These are phyloP conservation scores for Phytophthora cryptogea DNA, from an alignment of 352 stramenopile genomes.

Conservation along the genomic window DNA sequence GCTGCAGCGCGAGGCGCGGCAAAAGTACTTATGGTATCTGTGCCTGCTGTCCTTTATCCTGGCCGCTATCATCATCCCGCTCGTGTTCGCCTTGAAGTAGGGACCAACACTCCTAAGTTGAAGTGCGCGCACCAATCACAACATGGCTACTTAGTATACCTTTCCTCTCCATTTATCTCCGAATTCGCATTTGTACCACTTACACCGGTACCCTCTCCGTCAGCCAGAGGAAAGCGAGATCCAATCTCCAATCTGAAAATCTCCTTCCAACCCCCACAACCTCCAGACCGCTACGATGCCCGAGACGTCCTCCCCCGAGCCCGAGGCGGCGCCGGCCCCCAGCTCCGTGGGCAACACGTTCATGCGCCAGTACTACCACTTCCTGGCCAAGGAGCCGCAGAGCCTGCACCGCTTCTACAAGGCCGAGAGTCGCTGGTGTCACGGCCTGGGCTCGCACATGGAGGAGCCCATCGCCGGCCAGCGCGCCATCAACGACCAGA, in stretches of 20 bases:
- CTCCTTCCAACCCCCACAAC: constrained; percentile 16
- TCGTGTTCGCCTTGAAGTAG: constrained; percentile 48
- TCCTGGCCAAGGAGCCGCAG: constrained; percentile 83
- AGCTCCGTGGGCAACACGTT: constrained; percentile 84
- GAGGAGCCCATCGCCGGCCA: constrained; percentile 80
- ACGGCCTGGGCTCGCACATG: constrained; percentile 81
- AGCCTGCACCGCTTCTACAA: constrained; percentile 91
- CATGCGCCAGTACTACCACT: constrained; percentile 91
- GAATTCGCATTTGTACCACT: neutral
- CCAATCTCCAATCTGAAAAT: constrained; percentile 31
- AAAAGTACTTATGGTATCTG: constrained; percentile 64
- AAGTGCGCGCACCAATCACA: constrained; percentile 4
- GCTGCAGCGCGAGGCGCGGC: constrained; percentile 60
- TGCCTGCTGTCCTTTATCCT: constrained; percentile 42
- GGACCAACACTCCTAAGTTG: constrained; percentile 1
- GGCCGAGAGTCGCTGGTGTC: constrained; percentile 81
- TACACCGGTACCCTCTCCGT: neutral
- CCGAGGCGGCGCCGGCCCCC: constrained; percentile 51
- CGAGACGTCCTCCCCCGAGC: constrained; percentile 44
- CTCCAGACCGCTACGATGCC: constrained; percentile 35
- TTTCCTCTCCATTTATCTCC: neutral
- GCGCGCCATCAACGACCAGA: constrained; percentile 83
- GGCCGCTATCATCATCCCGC: constrained; percentile 52
- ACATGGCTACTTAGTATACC: neutral
- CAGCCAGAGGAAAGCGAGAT: constrained; percentile 21